phyloP scores from a whole-genome alignment of 2,329 filamentous ascomycete genomes.

The Fusarium sp. region DNA sequence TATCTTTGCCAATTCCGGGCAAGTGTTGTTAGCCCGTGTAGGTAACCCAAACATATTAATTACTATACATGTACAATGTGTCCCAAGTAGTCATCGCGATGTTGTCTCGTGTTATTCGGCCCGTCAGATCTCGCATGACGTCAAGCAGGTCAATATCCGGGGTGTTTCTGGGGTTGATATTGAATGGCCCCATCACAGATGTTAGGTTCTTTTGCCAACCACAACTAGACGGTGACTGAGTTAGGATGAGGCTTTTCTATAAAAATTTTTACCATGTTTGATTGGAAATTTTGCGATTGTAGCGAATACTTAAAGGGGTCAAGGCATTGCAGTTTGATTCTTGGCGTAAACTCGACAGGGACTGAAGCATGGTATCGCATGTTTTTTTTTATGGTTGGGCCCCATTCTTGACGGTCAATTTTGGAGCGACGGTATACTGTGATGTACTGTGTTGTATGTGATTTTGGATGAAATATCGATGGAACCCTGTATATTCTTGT shows the following conservation, averaged over 20 bases:
- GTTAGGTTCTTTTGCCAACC: conserved; percentile 2
- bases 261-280: neutral
- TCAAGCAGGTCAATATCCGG: conserved; percentile 27
- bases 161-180: conserved; percentile 16
- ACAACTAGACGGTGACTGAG: neutral
- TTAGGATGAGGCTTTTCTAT: neutral
- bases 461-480: too few species aligned
- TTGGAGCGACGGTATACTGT: neutral
- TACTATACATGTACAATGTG: neutral
- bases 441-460: conserved; percentile 23
- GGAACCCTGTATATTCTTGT: too few species aligned
- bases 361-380: conserved; percentile 22
- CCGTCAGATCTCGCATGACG: conserved; percentile 36
- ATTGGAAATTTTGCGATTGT: conserved; percentile 2
- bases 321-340: neutral
- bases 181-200: conserved; percentile 2
- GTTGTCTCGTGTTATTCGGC: conserved; percentile 31
- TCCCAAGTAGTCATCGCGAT: conserved; percentile 7
- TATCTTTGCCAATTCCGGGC: neutral
- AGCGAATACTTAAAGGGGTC: conserved; percentile 2
- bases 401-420: conserved; percentile 22
- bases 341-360: conserved; percentile 13
- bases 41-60: conserved; percentile 5
- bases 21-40: conserved; percentile 3
- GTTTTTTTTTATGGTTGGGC: conserved; percentile 41